Base-by-base conservation (phyloP, 805 yeast species). In the Debaryomyces maramus region DNA sequence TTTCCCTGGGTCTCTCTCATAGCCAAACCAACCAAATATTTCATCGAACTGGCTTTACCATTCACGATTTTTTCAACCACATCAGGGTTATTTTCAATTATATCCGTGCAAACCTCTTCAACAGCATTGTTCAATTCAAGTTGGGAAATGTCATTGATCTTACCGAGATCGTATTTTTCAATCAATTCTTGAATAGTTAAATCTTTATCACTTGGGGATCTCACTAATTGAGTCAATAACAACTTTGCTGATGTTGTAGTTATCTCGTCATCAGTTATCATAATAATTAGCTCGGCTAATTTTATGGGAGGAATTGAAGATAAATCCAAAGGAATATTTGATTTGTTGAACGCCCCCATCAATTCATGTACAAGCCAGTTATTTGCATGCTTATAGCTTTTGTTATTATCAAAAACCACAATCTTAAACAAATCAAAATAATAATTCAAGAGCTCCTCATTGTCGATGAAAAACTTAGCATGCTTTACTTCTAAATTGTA, bases 361-460 rank as follows among this genome's bases (percentile, higher is more conserved):
- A 88, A 64, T 47, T 88, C 90, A 61, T 91, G 90, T 6, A 88
- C 78, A 6, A 88, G 60, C 96, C 96, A 91, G 55, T 85, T 87
- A 20, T 81, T 79, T 2, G 80, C 80, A 29, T 67, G 45, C 43
- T 69, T 78, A 6, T 57, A 51, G 11, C 55, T 47, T 6, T 57
- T 45, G 8, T 60, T 45, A 10, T 45, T 27, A 1, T 41, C 53
- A 31, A 9, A 48, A 40, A 34, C 61, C 5, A 58, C 41, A 1
- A 29, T 24, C 0, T 47, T 45, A 45, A 65, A 73, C 19, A 85
- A 59, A 3, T 63, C 51, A 5, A 68, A 46, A 60, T 79, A 90
- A 57, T 80, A 86, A 1, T 61, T 60, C 33, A 78, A 65, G 32
- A 87, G 51, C 4, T 50, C 48, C 15, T 72, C 64, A 45, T 78